phyloP scores from a whole-genome alignment of 371 early-diverging fungal genomes.

The Apophysomyces ossiformis region DNA sequence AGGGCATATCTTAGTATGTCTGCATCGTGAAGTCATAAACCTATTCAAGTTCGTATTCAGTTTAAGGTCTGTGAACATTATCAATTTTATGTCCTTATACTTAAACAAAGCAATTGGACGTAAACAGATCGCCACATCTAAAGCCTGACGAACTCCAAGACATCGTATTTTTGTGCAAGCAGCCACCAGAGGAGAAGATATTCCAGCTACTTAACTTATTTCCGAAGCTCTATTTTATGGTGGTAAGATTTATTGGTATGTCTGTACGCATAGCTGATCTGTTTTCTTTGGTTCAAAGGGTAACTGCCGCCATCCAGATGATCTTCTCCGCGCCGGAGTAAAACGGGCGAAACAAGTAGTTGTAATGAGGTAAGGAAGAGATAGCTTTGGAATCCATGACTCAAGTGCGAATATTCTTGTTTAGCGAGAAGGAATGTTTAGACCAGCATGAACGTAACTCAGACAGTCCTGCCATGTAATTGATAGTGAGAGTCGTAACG shows the following conservation, averaged over 20 bases:
- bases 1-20: slow-evolving; percentile 51
- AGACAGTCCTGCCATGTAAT: slow-evolving; percentile 55
- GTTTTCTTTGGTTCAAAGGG: slow-evolving; percentile 37
- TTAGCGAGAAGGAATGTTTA: slow-evolving; percentile 46
- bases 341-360: slow-evolving; percentile 62
- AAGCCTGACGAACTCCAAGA: slow-evolving; percentile 51
- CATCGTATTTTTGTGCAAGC: slow-evolving; percentile 55
- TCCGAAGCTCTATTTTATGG: slow-evolving; percentile 59
- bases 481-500: not conserved
- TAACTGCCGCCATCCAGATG: slow-evolving; percentile 61
- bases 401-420: not conserved
- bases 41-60: slow-evolving; percentile 54
- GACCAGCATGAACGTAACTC: slow-evolving; percentile 43
- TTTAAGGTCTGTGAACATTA: slow-evolving; percentile 28
- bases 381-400: not conserved
- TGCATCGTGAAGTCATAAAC: slow-evolving; percentile 49
- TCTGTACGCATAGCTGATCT: not conserved
- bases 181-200: slow-evolving; percentile 42
- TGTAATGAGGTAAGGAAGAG: slow-evolving; percentile 50
- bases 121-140: slow-evolving; percentile 43
- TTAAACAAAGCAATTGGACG: not conserved
- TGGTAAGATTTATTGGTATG: slow-evolving; percentile 33
- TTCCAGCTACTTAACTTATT: slow-evolving; percentile 57
- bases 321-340: slow-evolving; percentile 60
- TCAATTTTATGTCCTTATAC: too few species aligned